A percentile compares a stretch with the other conserved stretches of the same genome.
Conservation (phyloP, 352 stramenopile species). For the Pythium guiyangense region DNA sequence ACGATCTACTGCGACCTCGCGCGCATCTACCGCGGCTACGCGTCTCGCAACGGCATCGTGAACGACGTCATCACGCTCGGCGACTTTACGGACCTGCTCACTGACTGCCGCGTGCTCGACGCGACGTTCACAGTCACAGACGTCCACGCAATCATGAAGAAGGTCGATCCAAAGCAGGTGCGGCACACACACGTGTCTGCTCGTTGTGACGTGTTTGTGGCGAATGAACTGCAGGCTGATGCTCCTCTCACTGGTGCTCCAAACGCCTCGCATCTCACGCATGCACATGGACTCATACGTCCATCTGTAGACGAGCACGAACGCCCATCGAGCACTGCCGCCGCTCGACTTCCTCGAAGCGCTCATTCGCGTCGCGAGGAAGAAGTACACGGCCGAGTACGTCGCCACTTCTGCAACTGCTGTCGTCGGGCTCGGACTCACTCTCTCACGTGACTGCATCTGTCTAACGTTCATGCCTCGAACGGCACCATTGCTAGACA, state of each 20-base stretch:
- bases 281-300: background rate
- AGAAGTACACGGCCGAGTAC: conserved; percentile 67
- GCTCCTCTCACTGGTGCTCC: too few species aligned
- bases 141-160: conserved; percentile 34
- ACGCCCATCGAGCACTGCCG: conserved; percentile 33
- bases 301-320: conserved; percentile 30
- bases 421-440: background rate
- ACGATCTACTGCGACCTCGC: conserved; percentile 73
- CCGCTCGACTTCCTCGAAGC: conserved; percentile 65
- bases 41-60: conserved; percentile 30
- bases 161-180: conserved; percentile 49
- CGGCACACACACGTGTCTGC: too few species aligned
- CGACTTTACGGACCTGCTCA: conserved; percentile 53
- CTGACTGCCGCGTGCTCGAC: conserved; percentile 66
- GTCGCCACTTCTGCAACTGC: conserved; percentile 2
- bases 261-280: background rate
- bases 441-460: too few species aligned
- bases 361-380: conserved; percentile 48
- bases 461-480: background rate
- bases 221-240: too few species aligned
- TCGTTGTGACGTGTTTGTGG: too few species aligned
- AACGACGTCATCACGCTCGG: conserved; percentile 46
- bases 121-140: conserved; percentile 33
- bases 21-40: conserved; percentile 69
- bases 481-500: conserved; percentile 17